Evolutionary conservation across 208 protist genomes (phyloP).

Genomic region (Leptomonas seymouri): DNA sequence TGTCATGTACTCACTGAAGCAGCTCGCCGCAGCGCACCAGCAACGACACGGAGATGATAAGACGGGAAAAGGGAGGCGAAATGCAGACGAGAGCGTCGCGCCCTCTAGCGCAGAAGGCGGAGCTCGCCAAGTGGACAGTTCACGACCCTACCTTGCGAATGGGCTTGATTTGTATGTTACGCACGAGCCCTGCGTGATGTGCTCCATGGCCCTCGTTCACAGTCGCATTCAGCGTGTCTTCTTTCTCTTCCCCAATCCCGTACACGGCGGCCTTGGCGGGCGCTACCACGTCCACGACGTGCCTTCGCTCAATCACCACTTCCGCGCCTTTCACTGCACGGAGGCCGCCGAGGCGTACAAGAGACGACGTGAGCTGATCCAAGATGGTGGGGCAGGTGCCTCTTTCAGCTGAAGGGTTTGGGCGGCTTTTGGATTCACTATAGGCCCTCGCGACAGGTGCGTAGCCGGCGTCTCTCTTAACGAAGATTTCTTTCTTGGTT

Average conservation of each 20-base stretch:
- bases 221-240: slow-evolving; percentile 86
- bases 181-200: slow-evolving; percentile 95
- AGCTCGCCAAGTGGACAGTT: slow-evolving; percentile 1
- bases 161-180: slow-evolving; percentile 84
- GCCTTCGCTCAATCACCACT: slow-evolving; percentile 90
- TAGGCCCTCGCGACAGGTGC: too few relatives aligned
- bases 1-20: slow-evolving; percentile 73
- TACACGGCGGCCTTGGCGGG: slow-evolving; percentile 74
- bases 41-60: background rate
- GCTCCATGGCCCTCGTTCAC: slow-evolving; percentile 94
- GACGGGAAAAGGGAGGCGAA: background rate
- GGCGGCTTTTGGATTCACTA: too few relatives aligned
- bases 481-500: too few relatives aligned
- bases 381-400: too few relatives aligned
- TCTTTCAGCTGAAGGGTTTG: too few relatives aligned
- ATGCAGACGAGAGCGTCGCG: background rate
- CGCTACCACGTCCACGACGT: slow-evolving; percentile 71
- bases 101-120: background rate
- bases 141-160: slow-evolving; percentile 87
- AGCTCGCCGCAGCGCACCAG: slow-evolving; percentile 43
- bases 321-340: slow-evolving; percentile 58
- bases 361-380: too few relatives aligned
- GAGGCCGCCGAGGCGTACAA: slow-evolving; percentile 33
- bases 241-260: slow-evolving; percentile 71
- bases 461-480: too few relatives aligned